These are phyloP conservation scores for Coniophora puteana DNA, from an alignment of 1,284 basidiomycete species.

Conservation along the genomic window DNA sequence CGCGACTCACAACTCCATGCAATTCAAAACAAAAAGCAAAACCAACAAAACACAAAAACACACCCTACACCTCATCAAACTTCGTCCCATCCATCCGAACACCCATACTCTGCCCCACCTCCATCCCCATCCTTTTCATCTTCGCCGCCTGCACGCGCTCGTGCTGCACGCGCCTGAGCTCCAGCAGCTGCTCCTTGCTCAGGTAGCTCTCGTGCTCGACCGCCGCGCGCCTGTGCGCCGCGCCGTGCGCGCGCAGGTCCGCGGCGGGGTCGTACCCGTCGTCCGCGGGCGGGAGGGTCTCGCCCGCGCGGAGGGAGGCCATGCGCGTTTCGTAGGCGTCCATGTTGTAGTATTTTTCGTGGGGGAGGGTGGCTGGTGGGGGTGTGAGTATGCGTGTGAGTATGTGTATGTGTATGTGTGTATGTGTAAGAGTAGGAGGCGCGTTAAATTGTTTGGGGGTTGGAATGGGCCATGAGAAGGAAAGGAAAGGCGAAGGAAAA, in stretches of 20 bases:
- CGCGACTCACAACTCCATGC: no score
- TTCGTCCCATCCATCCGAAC: conserved; percentile 72
- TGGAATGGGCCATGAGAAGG: background rate
- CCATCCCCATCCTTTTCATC: conserved; percentile 82
- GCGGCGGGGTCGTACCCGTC: conserved; percentile 74
- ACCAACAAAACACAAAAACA: background rate
- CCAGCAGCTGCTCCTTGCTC: conserved; percentile 72
- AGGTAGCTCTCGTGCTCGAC: conserved; percentile 70
- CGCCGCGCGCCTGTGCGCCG: conserved; percentile 59
- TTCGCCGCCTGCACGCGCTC: conserved; percentile 75
- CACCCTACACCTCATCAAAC: conserved; percentile 40
- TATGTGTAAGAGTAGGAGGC: no score
- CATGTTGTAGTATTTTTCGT: conserved; percentile 92
- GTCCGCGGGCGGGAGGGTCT: conserved; percentile 64
- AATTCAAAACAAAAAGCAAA: background rate
- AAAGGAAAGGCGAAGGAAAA: background rate
- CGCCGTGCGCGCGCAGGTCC: conserved; percentile 73
- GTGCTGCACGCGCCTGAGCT: conserved; percentile 75
- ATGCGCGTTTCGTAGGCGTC: conserved; percentile 76
- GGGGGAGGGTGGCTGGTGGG: conserved; percentile 72
- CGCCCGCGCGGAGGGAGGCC: conserved; percentile 76
- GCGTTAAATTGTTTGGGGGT: conserved; percentile 1
- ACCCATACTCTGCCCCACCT: conserved; percentile 75
- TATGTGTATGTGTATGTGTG: no score
- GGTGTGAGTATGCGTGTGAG: conserved; percentile 5